Conservation (phyloP, 495 filamentous ascomycete species). For the Aspergillus hancockii region DNA sequence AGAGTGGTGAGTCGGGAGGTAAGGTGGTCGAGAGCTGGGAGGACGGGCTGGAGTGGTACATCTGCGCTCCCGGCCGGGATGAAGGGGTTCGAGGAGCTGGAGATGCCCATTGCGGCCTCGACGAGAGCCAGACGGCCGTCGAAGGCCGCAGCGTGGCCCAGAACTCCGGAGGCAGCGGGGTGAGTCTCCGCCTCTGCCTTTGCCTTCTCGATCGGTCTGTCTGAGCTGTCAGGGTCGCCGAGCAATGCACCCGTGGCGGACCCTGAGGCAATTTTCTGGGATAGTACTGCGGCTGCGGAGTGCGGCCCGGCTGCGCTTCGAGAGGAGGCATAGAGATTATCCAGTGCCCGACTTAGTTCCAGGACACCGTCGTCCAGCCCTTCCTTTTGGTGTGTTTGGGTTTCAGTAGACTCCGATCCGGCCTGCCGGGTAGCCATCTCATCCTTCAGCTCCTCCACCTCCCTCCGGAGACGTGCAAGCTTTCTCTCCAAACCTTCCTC, state of each 20-base stretch:
- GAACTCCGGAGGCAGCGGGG: slow-evolving; percentile 58
- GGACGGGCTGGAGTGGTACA: slow-evolving; percentile 72
- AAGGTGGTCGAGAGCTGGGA: slow-evolving; percentile 72
- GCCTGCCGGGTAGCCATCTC: slow-evolving; percentile 48
- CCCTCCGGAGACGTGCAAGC: slow-evolving; percentile 74
- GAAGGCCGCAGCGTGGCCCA: slow-evolving; percentile 84
- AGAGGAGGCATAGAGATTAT: slow-evolving; percentile 52
- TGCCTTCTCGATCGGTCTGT: slow-evolving; percentile 7
- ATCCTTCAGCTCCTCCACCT: slow-evolving; percentile 76
- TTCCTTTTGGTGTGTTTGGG: slow-evolving; percentile 26
- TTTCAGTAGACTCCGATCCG: slow-evolving; percentile 24
- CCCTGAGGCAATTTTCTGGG: slow-evolving; percentile 32
- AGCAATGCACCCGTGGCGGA: slow-evolving; percentile 10
- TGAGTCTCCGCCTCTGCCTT: slow-evolving; percentile 38
- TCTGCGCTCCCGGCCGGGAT: slow-evolving; percentile 57
- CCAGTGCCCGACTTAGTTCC: slow-evolving; percentile 66
- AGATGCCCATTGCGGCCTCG: slow-evolving; percentile 80
- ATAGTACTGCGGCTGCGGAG: slow-evolving; percentile 39
- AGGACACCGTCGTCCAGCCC: slow-evolving; percentile 49
- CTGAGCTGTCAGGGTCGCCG: slow-evolving; percentile 4
- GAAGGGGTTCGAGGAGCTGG: slow-evolving; percentile 64
- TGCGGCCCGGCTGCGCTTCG: slow-evolving; percentile 29
- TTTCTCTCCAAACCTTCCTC: slow-evolving; percentile 72
- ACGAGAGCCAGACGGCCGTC: slow-evolving; percentile 75
- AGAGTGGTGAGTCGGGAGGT: slow-evolving; percentile 46